Percentiles rank a stretch among this genome's conserved stretches.
phyloP scores from a whole-genome alignment of 2,329 filamentous ascomycete genomes.

The Neospermospora avenae region DNA sequence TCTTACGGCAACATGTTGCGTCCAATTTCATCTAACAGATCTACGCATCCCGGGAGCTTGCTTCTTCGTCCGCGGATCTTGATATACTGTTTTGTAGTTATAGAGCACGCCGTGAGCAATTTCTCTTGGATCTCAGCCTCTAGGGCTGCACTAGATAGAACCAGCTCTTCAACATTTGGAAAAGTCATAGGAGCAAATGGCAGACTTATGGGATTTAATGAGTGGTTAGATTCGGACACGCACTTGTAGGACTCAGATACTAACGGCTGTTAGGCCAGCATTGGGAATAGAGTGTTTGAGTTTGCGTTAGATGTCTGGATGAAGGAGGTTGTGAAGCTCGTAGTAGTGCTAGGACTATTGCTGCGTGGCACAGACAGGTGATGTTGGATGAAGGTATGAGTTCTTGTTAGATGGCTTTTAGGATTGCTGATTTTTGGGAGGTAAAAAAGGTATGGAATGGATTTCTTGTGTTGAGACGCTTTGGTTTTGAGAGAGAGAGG shows the following conservation, averaged over 20 bases:
- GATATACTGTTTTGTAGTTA: conserved; percentile 13
- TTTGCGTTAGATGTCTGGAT: not conserved
- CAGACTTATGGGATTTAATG: conserved; percentile 22
- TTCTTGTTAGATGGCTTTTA: conserved; percentile 9
- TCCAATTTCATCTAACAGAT: conserved; percentile 18
- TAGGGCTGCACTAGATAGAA: not conserved
- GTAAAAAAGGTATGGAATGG: conserved; percentile 14
- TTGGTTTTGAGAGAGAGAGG: not conserved
- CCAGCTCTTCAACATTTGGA: conserved; percentile 2
- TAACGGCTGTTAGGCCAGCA: conserved; percentile 28
- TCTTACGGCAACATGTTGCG: conserved; percentile 8
- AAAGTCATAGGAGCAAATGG: conserved; percentile 24
- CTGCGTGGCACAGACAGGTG: conserved; percentile 19
- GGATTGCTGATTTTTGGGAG: conserved; percentile 10
- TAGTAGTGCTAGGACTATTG: conserved; percentile 19
- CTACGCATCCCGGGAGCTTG: conserved; percentile 13
- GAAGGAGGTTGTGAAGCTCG: not conserved
- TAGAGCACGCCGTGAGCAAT: conserved; percentile 8
- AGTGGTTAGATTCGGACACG: not conserved
- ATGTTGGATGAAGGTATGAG: conserved; percentile 17
- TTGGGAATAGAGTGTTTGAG: conserved; percentile 18
- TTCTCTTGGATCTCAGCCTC: conserved; percentile 7
- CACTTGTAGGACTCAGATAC: conserved; percentile 10
- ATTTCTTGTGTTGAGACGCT: conserved; percentile 14
- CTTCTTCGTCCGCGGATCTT: conserved; percentile 14